A percentile compares a stretch with the other conserved stretches of the same genome.
These are phyloP conservation scores for Alternaria sp. DNA, from an alignment of 2,329 filamentous ascomycete species.

Conservation along the genomic window DNA sequence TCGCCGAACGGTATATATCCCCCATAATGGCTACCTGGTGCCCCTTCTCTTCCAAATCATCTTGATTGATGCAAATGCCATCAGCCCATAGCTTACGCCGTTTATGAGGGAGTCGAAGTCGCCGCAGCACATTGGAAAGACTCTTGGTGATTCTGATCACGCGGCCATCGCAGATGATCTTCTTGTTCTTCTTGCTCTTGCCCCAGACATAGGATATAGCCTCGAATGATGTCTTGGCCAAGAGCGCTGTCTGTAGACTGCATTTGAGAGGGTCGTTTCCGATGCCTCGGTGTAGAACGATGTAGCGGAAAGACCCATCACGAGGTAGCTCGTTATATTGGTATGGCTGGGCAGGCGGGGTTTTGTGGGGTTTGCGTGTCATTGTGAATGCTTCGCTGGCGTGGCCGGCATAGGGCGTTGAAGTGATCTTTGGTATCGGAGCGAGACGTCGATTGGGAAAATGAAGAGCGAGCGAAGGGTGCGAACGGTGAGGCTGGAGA, in stretches of 20 bases:
- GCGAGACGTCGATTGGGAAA: background rate
- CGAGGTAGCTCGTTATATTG: slow-evolving; percentile 7
- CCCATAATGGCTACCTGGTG: slow-evolving; percentile 21
- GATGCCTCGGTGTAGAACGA: slow-evolving; percentile 2
- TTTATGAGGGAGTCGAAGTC: slow-evolving; percentile 2
- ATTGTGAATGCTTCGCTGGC: background rate
- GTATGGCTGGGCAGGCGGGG: background rate
- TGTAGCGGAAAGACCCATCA: slow-evolving; percentile 2
- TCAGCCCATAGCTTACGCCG: slow-evolving; percentile 20
- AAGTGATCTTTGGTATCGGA: background rate
- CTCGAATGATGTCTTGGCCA: slow-evolving; percentile 11
- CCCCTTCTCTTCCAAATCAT: slow-evolving; percentile 15
- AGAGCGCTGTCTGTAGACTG: slow-evolving; percentile 6
- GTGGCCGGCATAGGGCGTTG: too few species aligned
- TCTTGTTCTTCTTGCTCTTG: slow-evolving; percentile 1
- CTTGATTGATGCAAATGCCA: slow-evolving; percentile 23
- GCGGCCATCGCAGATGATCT: slow-evolving; percentile 8
- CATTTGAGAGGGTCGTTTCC: slow-evolving; percentile 8
- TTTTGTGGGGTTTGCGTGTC: background rate
- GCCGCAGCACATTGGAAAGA: slow-evolving; percentile 8
- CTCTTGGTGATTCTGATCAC: slow-evolving; percentile 10
- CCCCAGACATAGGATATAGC: slow-evolving; percentile 23
- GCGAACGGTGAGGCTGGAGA: too few species aligned
- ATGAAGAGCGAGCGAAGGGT: background rate
- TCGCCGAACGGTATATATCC: slow-evolving; percentile 16